These are phyloP conservation scores for Colletotrichum sp. DNA, from an alignment of 2,329 filamentous ascomycete species.

Conservation along the genomic window DNA sequence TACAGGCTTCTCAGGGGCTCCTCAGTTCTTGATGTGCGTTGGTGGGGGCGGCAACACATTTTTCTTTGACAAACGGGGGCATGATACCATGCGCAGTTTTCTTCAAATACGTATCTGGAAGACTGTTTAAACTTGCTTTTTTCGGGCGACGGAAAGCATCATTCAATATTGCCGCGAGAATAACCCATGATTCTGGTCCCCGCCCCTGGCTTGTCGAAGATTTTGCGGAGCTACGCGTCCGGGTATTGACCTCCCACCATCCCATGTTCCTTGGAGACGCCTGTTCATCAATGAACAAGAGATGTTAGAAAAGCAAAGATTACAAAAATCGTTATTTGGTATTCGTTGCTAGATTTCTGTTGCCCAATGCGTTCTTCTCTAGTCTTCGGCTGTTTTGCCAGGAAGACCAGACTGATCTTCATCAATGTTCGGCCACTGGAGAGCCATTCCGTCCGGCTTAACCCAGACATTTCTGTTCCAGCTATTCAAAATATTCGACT, in stretches of 20 bases:
- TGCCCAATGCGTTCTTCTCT: not conserved
- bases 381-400: not conserved
- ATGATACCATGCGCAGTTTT: not conserved
- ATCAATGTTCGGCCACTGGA: not conserved
- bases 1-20: not conserved
- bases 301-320: not conserved
- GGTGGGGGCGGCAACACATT: not conserved
- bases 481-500: not conserved
- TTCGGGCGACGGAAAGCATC: not conserved
- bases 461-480: fast-evolving
- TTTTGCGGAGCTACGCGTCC: not conserved
- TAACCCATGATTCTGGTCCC: not conserved
- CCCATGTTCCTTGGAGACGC: not conserved
- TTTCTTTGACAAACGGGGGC: not conserved
- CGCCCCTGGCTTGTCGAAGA: not conserved
- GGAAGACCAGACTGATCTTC: not conserved
- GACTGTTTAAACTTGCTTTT: not conserved
- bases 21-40: not conserved
- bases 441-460: not conserved
- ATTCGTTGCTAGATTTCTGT: not conserved
- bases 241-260: not conserved
- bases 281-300: not conserved
- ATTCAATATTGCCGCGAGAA: not conserved
- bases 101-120: not conserved
- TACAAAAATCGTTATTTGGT: not conserved